Evolutionary conservation across 148 eudicot species (phyloP).

Genomic region (Silene conica): DNA sequence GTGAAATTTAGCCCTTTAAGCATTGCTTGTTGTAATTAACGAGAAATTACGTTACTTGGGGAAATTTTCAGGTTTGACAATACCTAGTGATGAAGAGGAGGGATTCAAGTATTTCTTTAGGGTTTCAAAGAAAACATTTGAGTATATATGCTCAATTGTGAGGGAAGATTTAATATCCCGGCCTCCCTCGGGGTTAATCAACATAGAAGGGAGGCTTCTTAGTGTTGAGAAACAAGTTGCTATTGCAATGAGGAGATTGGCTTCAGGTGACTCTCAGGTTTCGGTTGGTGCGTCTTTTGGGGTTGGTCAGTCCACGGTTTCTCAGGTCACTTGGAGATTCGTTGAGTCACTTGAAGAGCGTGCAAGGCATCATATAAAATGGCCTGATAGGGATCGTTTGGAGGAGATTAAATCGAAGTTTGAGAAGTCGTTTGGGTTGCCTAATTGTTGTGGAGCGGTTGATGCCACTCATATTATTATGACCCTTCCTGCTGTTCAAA

Average conservation of each 20-base stretch:
- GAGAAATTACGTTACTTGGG: slow-evolving; percentile 1
- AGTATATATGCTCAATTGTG: slow-evolving; percentile 84
- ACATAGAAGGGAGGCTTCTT: slow-evolving; percentile 95
- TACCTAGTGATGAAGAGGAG: slow-evolving; percentile 73
- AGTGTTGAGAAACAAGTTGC: slow-evolving; percentile 99
- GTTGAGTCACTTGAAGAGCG: slow-evolving; percentile 87
- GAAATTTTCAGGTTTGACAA: slow-evolving; percentile 42
- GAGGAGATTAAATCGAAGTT: slow-evolving; percentile 66
- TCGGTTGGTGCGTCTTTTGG: slow-evolving; percentile 93
- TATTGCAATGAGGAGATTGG: slow-evolving; percentile 80
- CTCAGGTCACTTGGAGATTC: slow-evolving; percentile 95
- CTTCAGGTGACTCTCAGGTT: slow-evolving; percentile 96
- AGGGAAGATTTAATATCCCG: slow-evolving; percentile 86
- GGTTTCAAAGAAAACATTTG: slow-evolving; percentile 80
- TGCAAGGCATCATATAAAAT: slow-evolving; percentile 76
- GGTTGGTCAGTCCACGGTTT: slow-evolving; percentile 96
- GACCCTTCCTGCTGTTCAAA: slow-evolving; percentile 93
- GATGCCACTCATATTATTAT: slow-evolving; percentile 80
- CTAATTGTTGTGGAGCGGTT: slow-evolving; percentile 90
- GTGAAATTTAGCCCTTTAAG: no score
- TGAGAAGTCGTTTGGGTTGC: slow-evolving; percentile 53
- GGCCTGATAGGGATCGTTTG: slow-evolving; percentile 57
- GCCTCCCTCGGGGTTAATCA: slow-evolving; percentile 95
- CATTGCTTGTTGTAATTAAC: background rate
- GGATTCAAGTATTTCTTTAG: slow-evolving; percentile 89